Conservation (phyloP, 1,139 yeast species). For the Nakaseomyces kungkrabaensis region DNA sequence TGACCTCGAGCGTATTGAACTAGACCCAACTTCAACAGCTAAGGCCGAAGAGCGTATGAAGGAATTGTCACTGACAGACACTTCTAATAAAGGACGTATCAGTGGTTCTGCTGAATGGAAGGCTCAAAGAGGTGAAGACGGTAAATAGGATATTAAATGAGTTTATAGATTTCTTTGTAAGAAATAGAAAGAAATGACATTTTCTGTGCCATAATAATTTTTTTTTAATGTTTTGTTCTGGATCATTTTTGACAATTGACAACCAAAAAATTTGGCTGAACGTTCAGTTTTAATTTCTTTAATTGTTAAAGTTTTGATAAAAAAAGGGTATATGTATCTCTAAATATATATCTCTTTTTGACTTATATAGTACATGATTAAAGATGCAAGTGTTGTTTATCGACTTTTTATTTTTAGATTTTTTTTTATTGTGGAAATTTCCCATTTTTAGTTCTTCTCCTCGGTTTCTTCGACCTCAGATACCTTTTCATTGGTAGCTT, state of each 20-base stretch:
- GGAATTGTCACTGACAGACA: background rate
- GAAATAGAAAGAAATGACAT: too few species aligned
- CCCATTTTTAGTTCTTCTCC: background rate
- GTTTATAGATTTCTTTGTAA: background rate
- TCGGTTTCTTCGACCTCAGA: background rate
- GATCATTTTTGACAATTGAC: too few species aligned
- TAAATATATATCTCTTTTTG: background rate
- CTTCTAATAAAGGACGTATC: conserved; percentile 41
- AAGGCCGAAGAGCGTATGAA: conserved; percentile 1
- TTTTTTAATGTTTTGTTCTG: too few species aligned
- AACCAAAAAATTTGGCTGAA: too few species aligned
- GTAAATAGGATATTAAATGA: conserved; percentile 25
- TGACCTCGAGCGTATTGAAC: conserved; percentile 33
- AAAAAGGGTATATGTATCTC: too few species aligned
- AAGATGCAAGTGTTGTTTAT: background rate
- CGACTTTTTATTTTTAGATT: too few species aligned
- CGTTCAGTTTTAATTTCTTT: too few species aligned
- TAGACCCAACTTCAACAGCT: conserved; percentile 10
- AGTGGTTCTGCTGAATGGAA: conserved; percentile 78
- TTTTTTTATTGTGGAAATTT: too few species aligned
- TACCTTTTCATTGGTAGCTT: background rate
- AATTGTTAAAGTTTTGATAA: too few species aligned
- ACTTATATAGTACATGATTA: background rate
- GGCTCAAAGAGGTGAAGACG: conserved; percentile 63
- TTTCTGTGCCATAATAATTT: too few species aligned